Evolutionary conservation across 331 rosid species (phyloP), one percentile per base, ranked within the genome.

Genomic region (Malus hybrid): DNA sequence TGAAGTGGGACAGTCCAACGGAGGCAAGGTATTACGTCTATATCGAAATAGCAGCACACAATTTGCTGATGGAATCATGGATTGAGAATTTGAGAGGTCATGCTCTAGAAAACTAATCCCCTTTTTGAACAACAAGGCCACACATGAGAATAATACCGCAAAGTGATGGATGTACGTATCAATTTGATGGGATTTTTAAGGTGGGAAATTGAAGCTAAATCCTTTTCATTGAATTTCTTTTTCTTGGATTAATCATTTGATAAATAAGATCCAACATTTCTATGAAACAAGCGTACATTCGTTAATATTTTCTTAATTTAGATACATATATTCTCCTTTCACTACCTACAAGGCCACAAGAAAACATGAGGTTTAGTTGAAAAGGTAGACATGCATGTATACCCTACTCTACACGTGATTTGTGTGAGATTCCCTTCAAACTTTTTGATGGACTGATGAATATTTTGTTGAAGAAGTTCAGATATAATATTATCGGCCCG

Each of bases 21-120:
- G 52, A 75, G 78, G 86, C 82, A 79, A 82, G 88, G 84, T 88
- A 90, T 78, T 73, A 86, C 88, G 82, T 88, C 92, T 79, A 52
- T 83, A 85, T 87, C 24, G 61, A 71, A 65, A 65, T 29, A 63
- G 67, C 50, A 48, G 66, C 82, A 73, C 53, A 50, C 48, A 57
- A 82, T 80, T 82, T 73, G 84, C 62, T 78, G 61, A 20, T 46
- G 70, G 78, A 50, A 48, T 56, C 65, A 56, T 55, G 19, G 36
- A 29, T 66, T 75, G 18, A 50, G 55, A 50, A 57, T 9, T 75
- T 79, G 57, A 84, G 79, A 82, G 77, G 81, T 78, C 82, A 76
- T 50, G 77, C 86, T 79, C 81, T 84, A 81, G 81, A 84, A 81
- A 76, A 77, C 81, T 56, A 48, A 20, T 76, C 30, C 18, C 33